A percentile compares a stretch with the other conserved stretches of the same genome.
Evolutionary conservation across 2,329 filamentous ascomycete genomes (phyloP).

Genomic region (Albophoma yamanashiensis): DNA sequence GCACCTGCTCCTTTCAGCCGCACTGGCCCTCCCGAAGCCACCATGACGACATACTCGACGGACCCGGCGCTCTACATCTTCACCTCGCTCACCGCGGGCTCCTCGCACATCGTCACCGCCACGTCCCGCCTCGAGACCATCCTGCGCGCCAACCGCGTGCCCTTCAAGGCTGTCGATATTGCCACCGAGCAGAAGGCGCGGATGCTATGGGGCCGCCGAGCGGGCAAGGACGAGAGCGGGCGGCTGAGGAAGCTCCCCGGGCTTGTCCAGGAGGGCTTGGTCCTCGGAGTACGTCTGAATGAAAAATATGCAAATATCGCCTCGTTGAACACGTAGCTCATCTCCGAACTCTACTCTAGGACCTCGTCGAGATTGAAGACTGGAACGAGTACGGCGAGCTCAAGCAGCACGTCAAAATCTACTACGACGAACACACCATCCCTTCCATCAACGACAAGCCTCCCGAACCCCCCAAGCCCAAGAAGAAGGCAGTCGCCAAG

Average conservation of each 20-base stretch:
- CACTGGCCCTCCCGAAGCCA: neutral
- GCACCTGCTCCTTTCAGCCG: neutral
- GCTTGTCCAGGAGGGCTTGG: slow-evolving; percentile 74
- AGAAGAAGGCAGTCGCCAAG: slow-evolving; percentile 12
- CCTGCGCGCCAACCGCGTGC: slow-evolving; percentile 85
- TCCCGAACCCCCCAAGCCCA: slow-evolving; percentile 24
- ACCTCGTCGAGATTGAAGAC: slow-evolving; percentile 88
- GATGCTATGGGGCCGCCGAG: slow-evolving; percentile 77
- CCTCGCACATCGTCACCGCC: slow-evolving; percentile 90
- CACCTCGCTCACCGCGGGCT: slow-evolving; percentile 90
- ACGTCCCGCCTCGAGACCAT: slow-evolving; percentile 95
- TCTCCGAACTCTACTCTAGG: slow-evolving; percentile 37
- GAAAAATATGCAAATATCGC: neutral
- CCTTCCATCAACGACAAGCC: slow-evolving; percentile 43
- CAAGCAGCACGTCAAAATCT: slow-evolving; percentile 68
- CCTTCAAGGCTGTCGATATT: slow-evolving; percentile 85
- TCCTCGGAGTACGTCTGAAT: slow-evolving; percentile 63
- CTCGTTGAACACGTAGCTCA: neutral
- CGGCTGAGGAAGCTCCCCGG: slow-evolving; percentile 70
- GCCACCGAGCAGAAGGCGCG: slow-evolving; percentile 82
- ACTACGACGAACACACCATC: slow-evolving; percentile 51
- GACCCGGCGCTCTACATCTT: slow-evolving; percentile 83
- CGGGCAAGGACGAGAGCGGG: slow-evolving; percentile 57
- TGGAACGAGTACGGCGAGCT: slow-evolving; percentile 99
- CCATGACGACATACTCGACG: slow-evolving; percentile 36